A percentile compares a stretch with the other conserved stretches of the same genome.
These are phyloP conservation scores for Candida smagusa DNA, from an alignment of 1,139 yeast species.

Conservation along the genomic window DNA sequence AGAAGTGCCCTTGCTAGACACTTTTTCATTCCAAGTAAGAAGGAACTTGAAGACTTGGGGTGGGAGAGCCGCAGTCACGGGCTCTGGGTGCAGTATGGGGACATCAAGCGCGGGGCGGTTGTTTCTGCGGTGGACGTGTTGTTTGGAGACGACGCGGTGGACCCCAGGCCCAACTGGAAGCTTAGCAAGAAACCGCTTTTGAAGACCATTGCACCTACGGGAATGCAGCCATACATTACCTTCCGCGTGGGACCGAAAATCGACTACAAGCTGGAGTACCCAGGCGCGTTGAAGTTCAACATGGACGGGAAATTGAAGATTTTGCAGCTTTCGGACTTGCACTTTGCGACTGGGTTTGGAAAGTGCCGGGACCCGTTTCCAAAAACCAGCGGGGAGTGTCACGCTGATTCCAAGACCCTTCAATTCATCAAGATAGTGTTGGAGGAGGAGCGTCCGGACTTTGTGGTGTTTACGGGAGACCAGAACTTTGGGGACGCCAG, in stretches of 20 bases:
- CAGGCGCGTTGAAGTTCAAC: slow-evolving; percentile 24
- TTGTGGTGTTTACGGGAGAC: slow-evolving; percentile 85
- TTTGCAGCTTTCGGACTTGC: slow-evolving; percentile 83
- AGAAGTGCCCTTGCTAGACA: slow-evolving; percentile 22
- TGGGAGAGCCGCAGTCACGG: slow-evolving; percentile 39
- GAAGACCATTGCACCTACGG: slow-evolving; percentile 19
- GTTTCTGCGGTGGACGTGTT: slow-evolving; percentile 55
- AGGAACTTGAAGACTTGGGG: slow-evolving; percentile 28
- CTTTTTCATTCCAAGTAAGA: slow-evolving; percentile 29
- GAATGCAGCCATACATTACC: slow-evolving; percentile 27
- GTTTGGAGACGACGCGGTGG: slow-evolving; percentile 70
- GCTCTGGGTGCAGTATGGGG: slow-evolving; percentile 50
- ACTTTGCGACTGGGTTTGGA: slow-evolving; percentile 76
- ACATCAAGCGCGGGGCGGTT: slow-evolving; percentile 20
- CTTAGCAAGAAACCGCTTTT: slow-evolving; percentile 29
- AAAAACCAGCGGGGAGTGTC: slow-evolving; percentile 44
- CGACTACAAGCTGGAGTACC: slow-evolving; percentile 22
- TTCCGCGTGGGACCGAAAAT: slow-evolving; percentile 22
- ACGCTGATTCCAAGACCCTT: slow-evolving; percentile 71
- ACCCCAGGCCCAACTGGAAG: slow-evolving; percentile 75
- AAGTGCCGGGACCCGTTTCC: slow-evolving; percentile 71
- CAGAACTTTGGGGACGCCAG: slow-evolving; percentile 69
- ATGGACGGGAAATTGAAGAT: slow-evolving; percentile 61
- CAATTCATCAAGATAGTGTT: slow-evolving; percentile 60
- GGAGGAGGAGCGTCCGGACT: slow-evolving; percentile 72